Evolutionary conservation across 176 grass and related monocot genomes (phyloP).

Genomic region (Panicum miliaceum): DNA sequence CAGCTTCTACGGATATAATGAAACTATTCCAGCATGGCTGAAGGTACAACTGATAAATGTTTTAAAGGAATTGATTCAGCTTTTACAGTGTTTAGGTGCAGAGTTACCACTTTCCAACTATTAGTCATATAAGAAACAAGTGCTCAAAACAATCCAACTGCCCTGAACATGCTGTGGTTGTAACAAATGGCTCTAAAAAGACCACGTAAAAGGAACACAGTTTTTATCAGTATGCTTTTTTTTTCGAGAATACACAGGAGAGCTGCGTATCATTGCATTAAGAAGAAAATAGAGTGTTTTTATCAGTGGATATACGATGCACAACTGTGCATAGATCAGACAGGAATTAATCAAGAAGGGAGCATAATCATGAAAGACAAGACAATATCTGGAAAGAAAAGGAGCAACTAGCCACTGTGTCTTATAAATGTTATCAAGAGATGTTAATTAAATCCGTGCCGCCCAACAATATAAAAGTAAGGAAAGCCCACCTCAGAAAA

Average conservation of each 20-base stretch:
- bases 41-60: neutral
- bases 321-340: neutral
- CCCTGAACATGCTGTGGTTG: neutral
- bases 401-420: conserved; percentile 1
- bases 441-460: conserved; percentile 8
- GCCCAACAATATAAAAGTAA: conserved; percentile 27
- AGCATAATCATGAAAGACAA: conserved; percentile 2
- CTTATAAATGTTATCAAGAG: neutral
- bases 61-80: conserved; percentile 11
- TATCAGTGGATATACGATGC: neutral
- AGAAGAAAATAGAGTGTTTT: no score
- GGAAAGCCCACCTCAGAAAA: conserved; percentile 60
- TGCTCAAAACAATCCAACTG: neutral
- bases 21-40: neutral
- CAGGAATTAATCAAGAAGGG: neutral
- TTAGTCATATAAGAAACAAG: conserved; percentile 22
- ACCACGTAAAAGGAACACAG: neutral
- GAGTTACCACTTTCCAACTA: neutral
- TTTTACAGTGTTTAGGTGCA: neutral
- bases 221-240: neutral
- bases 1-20: neutral
- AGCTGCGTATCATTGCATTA: no score
- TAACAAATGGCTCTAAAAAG: conserved; percentile 8
- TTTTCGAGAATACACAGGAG: no score
- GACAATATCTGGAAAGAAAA: neutral